Base-by-base conservation (phyloP, 176 grass and related monocot species). In the Poa annua region DNA sequence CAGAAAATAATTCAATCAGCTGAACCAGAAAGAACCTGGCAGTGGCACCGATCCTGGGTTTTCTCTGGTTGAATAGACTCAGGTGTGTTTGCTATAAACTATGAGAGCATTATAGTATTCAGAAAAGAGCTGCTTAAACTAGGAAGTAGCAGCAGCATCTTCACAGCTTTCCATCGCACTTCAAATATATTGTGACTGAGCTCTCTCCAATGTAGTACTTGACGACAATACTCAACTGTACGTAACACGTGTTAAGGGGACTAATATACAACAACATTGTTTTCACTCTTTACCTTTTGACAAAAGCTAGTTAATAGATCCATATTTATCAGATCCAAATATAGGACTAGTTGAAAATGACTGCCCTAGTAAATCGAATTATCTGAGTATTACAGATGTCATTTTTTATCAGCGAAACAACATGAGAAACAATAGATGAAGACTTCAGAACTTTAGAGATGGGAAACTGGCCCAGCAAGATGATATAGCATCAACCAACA, bases 71-170 rank as follows among this genome's bases (percentile, higher is more conserved):
- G 45, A 51, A 51, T 45, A 73, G 22, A 49, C 44, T 25, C 3
- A 10, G 44, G 44, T 72, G 42, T 6, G 25, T 51, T 51, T 74
- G 9, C 47, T 44, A 62, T 76, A 55, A 76, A 51, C 19, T 5
- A 13, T 45, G 72, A 49, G 62, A 20, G 56, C 44, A 80, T 54
- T 42, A 54, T 53, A 20, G 17, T 55, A 21, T 80, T 81, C 13
- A 77, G 48, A 10, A 61, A 81, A 69, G 21, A 85, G 76, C 51
- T 81, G 53, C 44, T 48, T 62, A 60, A 83, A 78, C 38, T 64
- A 84, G 2, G 17, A 84, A 69, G 53, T 64, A 65, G 19, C 61
- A 19, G 16, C 41, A 71, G 11, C 51, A 71, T 65, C 21, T 84
- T 84, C 45, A 35, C 60, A 69, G 51, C 24, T 80, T 60, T 56